These are phyloP conservation scores for Solanum neorickii DNA, from an alignment of 257 asterid genomes.

Conservation along the genomic window DNA sequence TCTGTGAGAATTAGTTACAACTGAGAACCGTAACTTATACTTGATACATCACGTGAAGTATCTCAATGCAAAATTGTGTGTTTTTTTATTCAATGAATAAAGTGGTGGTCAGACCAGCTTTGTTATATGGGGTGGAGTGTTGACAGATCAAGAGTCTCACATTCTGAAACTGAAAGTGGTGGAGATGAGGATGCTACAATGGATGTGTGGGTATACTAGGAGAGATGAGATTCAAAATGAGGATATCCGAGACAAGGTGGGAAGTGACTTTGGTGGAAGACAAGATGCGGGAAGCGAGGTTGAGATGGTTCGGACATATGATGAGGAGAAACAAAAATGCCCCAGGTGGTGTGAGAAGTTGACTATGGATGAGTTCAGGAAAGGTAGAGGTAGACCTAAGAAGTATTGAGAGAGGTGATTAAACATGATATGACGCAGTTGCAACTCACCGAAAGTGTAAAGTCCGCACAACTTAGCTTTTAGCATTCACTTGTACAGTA, in stretches of 20 bases:
- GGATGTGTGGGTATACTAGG: neutral
- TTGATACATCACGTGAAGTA: neutral
- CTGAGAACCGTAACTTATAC: neutral
- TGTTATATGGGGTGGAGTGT: neutral
- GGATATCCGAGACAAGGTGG: neutral
- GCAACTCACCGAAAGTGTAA: neutral
- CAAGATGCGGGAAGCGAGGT: neutral
- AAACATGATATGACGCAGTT: neutral
- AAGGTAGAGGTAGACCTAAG: neutral
- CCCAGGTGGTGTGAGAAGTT: neutral
- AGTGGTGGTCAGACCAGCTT: neutral
- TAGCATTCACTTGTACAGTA: neutral
- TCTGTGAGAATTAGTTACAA: neutral
- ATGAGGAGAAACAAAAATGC: neutral
- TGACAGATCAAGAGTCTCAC: neutral
- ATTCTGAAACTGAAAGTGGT: neutral
- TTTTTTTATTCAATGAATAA: neutral
- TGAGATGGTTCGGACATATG: neutral
- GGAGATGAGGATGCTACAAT: neutral
- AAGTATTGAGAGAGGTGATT: neutral
- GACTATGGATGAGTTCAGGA: neutral
- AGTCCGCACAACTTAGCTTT: neutral
- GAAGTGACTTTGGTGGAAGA: neutral
- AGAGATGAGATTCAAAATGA: neutral
- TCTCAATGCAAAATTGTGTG: neutral